Conservation (phyloP, 805 yeast species). For the Ogataea methanolica region DNA sequence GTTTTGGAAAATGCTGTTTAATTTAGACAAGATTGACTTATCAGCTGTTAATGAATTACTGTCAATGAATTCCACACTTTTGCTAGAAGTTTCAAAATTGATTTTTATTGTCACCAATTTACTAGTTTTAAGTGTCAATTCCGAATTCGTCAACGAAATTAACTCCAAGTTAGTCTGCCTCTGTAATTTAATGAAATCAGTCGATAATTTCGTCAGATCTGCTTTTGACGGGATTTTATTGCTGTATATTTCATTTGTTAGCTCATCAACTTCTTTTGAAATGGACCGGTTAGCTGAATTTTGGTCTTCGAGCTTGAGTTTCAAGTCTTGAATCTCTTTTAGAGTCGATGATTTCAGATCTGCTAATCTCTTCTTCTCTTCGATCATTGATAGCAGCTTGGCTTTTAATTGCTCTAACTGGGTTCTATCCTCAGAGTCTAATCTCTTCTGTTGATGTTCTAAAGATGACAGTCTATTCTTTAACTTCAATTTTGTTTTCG, state of each 20-base stretch:
- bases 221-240: slow-evolving; percentile 15
- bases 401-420: slow-evolving; percentile 5
- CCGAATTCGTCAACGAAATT: slow-evolving; percentile 1
- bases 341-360: not conserved
- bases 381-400: not conserved
- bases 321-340: not conserved
- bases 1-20: too few species aligned
- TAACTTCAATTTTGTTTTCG: slow-evolving; percentile 18
- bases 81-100: not conserved
- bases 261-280: slow-evolving; percentile 1
- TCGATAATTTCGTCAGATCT: slow-evolving; percentile 9
- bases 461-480: slow-evolving; percentile 12
- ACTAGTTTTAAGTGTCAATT: not conserved
- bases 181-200: slow-evolving; percentile 11
- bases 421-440: slow-evolving; percentile 7
- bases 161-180: slow-evolving; percentile 8
- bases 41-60: too few species aligned
- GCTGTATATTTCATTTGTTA: slow-evolving; percentile 4
- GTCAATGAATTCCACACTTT: not conserved
- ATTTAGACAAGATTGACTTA: too few species aligned
- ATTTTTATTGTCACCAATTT: not conserved
- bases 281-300: not conserved
- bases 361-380: not conserved
- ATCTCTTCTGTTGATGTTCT: slow-evolving; percentile 5
- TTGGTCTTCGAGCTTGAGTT: not conserved